A percentile compares a stretch with the other conserved stretches of the same genome.
Evolutionary conservation across 441 rosid genomes (phyloP).

Genomic region (Erysimum cheiri): DNA sequence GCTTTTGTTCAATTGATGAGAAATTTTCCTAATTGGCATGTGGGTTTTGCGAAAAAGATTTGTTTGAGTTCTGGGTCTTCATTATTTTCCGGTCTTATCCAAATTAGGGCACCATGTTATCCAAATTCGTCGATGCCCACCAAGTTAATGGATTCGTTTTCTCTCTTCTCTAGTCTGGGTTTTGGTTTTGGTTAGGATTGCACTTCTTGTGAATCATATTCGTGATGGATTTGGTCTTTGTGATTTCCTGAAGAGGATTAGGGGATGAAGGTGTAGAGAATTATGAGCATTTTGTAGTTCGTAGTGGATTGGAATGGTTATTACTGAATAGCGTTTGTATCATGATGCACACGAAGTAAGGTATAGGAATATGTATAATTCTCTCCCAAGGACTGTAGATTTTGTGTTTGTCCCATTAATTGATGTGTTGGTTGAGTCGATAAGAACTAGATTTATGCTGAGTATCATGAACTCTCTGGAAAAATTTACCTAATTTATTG

Average conservation of each 20-base stretch:
- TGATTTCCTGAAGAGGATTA: constrained; percentile 9
- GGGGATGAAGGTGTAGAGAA: constrained; percentile 14
- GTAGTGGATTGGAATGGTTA: constrained; percentile 18
- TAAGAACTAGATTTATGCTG: background rate
- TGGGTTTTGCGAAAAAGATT: constrained; percentile 31
- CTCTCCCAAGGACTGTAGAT: background rate
- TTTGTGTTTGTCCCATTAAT: constrained; percentile 18
- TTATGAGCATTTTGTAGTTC: constrained; percentile 2
- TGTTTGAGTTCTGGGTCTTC: constrained; percentile 37
- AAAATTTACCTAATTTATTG: background rate
- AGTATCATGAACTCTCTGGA: constrained; percentile 10
- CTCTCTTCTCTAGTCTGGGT: constrained; percentile 2
- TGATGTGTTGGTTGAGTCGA: constrained; percentile 2
- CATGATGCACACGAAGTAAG: constrained; percentile 10
- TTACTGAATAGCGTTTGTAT: constrained; percentile 5
- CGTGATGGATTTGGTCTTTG: constrained; percentile 13
- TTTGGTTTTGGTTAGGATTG: background rate
- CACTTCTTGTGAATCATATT: constrained; percentile 23
- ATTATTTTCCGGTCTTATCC: background rate
- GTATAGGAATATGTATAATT: background rate
- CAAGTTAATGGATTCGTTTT: constrained; percentile 50
- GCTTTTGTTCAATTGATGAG: constrained; percentile 6
- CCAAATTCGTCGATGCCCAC: constrained; percentile 17
- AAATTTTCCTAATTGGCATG: constrained; percentile 32
- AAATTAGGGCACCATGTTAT: constrained; percentile 36